These are phyloP conservation scores for Erysimum pusillum DNA, from an alignment of 441 rosid genomes.

Conservation along the genomic window DNA sequence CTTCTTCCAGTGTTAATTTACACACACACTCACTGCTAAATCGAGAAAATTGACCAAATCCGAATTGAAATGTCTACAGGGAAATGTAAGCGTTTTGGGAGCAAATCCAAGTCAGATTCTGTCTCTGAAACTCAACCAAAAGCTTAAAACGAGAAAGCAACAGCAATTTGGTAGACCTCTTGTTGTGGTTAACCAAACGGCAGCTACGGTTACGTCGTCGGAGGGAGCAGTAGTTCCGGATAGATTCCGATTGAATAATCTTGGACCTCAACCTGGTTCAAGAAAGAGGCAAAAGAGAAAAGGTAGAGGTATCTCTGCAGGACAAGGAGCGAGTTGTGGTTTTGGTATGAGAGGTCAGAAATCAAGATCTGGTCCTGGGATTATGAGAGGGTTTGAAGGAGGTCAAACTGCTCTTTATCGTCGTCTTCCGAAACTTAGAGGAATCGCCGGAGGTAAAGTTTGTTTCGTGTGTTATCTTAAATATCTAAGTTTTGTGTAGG, in stretches of 20 bases:
- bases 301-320: slow-evolving; percentile 92
- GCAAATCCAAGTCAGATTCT: slow-evolving; percentile 45
- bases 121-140: slow-evolving; percentile 49
- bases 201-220: slow-evolving; percentile 29
- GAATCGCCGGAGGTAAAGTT: slow-evolving; percentile 87
- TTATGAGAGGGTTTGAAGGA: slow-evolving; percentile 91
- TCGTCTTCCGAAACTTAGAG: slow-evolving; percentile 82
- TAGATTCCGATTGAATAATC: slow-evolving; percentile 77
- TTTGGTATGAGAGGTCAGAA: slow-evolving; percentile 98
- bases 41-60: not conserved
- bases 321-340: slow-evolving; percentile 95
- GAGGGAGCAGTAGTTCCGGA: slow-evolving; percentile 37
- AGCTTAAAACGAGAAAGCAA: slow-evolving; percentile 35
- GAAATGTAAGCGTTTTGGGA: slow-evolving; percentile 53
- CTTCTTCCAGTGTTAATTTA: not conserved
- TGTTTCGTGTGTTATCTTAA: not conserved
- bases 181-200: slow-evolving; percentile 50
- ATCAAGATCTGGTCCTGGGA: slow-evolving; percentile 92
- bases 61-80: slow-evolving; percentile 45
- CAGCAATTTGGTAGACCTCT: slow-evolving; percentile 31
- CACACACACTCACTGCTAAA: not conserved
- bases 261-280: slow-evolving; percentile 92
- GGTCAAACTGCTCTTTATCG: slow-evolving; percentile 94
- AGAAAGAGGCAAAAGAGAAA: slow-evolving; percentile 89
- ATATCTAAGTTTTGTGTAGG: not conserved